Conservation (phyloP, 1,284 basidiomycete species). For the Marasmius fiardii region DNA sequence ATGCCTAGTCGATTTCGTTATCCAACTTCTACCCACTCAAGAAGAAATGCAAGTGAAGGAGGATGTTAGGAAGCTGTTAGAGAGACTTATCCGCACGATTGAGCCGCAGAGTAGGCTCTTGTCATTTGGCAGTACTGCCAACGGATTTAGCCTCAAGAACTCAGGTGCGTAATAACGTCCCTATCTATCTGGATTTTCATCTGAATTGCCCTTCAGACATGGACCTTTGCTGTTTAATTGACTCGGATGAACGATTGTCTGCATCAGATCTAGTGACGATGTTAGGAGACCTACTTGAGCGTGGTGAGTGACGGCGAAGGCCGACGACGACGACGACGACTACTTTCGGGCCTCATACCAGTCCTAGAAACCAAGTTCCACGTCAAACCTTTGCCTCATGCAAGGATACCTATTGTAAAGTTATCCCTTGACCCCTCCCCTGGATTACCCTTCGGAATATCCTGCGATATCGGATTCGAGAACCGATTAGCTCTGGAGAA, state of each 20-base stretch:
- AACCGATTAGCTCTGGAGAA: conserved; percentile 97
- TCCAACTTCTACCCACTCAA: conserved; percentile 83
- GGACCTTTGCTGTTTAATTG: conserved; percentile 96
- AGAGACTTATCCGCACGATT: conserved; percentile 92
- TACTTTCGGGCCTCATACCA: conserved; percentile 1
- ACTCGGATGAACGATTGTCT: conserved; percentile 71
- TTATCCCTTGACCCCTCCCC: conserved; percentile 89
- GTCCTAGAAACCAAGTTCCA: conserved; percentile 90
- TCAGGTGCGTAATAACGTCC: conserved; percentile 61
- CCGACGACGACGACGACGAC: not conserved
- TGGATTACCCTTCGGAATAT: conserved; percentile 86
- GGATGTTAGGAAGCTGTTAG: conserved; percentile 91
- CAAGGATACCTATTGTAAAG: conserved; percentile 98
- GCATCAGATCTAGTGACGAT: conserved; percentile 92
- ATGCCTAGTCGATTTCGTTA: conserved; percentile 80
- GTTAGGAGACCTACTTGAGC: conserved; percentile 90
- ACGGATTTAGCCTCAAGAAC: conserved; percentile 91
- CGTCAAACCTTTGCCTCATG: conserved; percentile 95
- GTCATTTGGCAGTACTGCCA: conserved; percentile 94
- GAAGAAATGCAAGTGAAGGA: conserved; percentile 95
- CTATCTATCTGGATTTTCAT: conserved; percentile 1
- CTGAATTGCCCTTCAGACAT: conserved; percentile 63
- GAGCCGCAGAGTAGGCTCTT: conserved; percentile 89
- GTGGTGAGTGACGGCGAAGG: conserved; percentile 56
- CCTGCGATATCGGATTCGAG: conserved; percentile 98